Conservation (phyloP, 371 early-diverging fungal species). For the Apophysomyces elegans region DNA sequence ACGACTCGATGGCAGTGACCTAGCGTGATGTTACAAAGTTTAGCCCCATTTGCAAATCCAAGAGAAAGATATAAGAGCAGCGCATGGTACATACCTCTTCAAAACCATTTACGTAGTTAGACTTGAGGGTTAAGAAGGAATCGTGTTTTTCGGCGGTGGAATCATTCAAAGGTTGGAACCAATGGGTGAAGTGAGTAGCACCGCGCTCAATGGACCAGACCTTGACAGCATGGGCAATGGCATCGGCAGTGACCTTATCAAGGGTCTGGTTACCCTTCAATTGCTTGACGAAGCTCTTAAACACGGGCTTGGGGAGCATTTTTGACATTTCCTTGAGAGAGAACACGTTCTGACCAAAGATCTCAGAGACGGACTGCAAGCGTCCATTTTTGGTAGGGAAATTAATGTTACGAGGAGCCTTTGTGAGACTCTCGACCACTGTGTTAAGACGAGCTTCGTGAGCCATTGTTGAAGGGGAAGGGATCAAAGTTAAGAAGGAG, state of each 20-base stretch:
- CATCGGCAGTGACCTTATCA: conserved; percentile 94
- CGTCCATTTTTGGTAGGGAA: conserved; percentile 77
- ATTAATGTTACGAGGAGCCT: conserved; percentile 42
- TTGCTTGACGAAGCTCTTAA: conserved; percentile 87
- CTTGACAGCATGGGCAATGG: conserved; percentile 96
- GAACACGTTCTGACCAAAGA: conserved; percentile 94
- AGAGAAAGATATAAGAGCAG: too few relatives aligned
- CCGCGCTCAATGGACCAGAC: conserved; percentile 96
- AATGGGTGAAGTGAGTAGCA: conserved; percentile 98
- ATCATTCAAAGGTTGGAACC: conserved; percentile 99
- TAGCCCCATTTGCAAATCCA: too few relatives aligned
- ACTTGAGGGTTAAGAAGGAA: conserved; percentile 90
- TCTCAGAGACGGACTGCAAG: conserved; percentile 81
- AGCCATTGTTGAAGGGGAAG: conserved; percentile 23
- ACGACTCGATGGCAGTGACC: conserved; percentile 87
- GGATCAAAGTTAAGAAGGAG: not conserved
- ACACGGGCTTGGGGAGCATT: conserved; percentile 94
- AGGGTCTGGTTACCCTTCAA: conserved; percentile 84
- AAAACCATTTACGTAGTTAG: conserved; percentile 70
- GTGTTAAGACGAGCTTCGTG: conserved; percentile 41
- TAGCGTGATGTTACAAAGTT: conserved; percentile 20
- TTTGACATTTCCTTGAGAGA: conserved; percentile 83
- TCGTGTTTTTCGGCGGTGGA: conserved; percentile 99
- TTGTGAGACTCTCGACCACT: conserved; percentile 39
- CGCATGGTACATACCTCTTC: conserved; percentile 65